A percentile compares a stretch with the other conserved stretches of the same genome.
Evolutionary conservation across 352 stramenopile species (phyloP).

Genomic region (Phytophthora podocarpi): DNA sequence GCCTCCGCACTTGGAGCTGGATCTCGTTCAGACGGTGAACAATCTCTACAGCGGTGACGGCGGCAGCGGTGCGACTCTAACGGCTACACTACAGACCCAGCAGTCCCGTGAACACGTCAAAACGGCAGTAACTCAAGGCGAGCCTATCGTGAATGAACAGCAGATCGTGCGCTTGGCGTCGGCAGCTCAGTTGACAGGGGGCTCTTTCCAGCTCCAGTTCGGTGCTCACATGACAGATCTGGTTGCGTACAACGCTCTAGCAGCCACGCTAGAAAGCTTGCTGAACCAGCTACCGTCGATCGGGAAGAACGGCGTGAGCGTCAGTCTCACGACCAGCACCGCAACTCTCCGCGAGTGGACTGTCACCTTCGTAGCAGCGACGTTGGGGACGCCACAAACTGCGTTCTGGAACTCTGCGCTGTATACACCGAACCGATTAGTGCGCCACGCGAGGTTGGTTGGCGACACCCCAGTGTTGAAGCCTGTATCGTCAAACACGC

Average conservation of each 20-base stretch:
- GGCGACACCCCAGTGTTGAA: constrained; percentile 52
- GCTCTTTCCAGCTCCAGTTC: constrained; percentile 76
- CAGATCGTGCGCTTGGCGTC: constrained; percentile 69
- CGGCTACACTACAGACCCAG: constrained; percentile 32
- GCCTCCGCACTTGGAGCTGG: constrained; percentile 40
- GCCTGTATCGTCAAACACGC: constrained; percentile 26
- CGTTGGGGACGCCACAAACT: constrained; percentile 45
- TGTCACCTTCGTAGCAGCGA: constrained; percentile 64
- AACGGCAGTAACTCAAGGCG: constrained; percentile 54
- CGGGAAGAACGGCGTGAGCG: constrained; percentile 41
- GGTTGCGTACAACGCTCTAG: constrained; percentile 71
- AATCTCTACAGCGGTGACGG: constrained; percentile 69
- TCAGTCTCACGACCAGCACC: constrained; percentile 26
- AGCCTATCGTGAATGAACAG: constrained; percentile 69
- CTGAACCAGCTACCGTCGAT: constrained; percentile 77
- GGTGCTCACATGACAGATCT: constrained; percentile 60
- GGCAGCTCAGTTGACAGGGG: constrained; percentile 38
- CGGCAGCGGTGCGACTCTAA: constrained; percentile 40
- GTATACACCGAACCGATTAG: constrained; percentile 52
- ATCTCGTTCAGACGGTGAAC: constrained; percentile 50
- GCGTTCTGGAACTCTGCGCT: constrained; percentile 73
- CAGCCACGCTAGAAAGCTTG: constrained; percentile 63
- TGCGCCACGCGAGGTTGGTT: constrained; percentile 53
- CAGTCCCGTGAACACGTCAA: constrained; percentile 75
- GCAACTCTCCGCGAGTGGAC: constrained; percentile 47